These are phyloP conservation scores for Irineochytrium annulatum DNA, from an alignment of 192 early-diverging fungal genomes.

Conservation along the genomic window DNA sequence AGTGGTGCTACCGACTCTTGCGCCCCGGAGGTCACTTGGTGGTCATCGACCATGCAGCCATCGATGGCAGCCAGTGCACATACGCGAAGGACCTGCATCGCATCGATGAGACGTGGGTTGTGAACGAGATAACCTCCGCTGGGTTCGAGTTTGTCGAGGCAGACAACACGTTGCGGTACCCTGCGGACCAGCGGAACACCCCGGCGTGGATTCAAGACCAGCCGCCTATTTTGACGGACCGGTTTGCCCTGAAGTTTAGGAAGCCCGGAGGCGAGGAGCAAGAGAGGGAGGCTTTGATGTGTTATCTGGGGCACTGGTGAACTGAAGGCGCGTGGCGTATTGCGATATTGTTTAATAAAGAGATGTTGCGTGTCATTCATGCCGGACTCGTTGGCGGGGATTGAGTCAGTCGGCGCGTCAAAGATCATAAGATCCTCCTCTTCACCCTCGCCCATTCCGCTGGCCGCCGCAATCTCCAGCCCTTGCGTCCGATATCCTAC, in stretches of 20 bases:
- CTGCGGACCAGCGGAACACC: not conserved
- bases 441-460: no score
- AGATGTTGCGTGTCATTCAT: no score
- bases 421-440: no score
- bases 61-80: not conserved
- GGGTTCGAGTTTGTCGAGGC: constrained; percentile 7
- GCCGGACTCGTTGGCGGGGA: no score
- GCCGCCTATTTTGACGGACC: not conserved
- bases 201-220: not conserved
- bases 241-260: constrained; percentile 6
- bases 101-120: constrained; percentile 3
- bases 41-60: constrained; percentile 7
- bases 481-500: no score
- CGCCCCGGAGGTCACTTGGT: constrained; percentile 8
- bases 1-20: not conserved
- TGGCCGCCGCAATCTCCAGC: no score
- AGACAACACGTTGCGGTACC: not conserved
- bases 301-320: constrained; percentile 11
- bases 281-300: not conserved
- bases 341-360: no score
- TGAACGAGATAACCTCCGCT: not conserved
- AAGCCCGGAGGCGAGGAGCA: constrained; percentile 11
- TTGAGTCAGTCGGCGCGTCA: no score
- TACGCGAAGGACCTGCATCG: not conserved
- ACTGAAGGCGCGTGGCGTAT: no score